Evolutionary conservation across 192 early-diverging fungal species (phyloP), one percentile per base, ranked within the genome.

Genomic region (Phlyctochytrium arcticum): DNA sequence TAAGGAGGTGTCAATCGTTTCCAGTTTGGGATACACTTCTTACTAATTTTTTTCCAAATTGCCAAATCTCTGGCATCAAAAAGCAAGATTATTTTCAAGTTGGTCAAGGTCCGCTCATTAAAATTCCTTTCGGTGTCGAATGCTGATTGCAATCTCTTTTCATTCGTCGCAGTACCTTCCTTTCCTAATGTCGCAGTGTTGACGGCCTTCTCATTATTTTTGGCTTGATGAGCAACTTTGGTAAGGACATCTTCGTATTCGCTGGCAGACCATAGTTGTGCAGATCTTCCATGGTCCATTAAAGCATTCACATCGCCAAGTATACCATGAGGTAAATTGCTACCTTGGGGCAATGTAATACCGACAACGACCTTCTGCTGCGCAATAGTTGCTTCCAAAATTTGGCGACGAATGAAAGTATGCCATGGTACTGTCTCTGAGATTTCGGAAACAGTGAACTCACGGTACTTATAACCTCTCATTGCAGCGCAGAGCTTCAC

Each of bases 221-320:
- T 53, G 27, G 15, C 15, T 19, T 61, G 47, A n/a, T 57, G 60
- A 12, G 32, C 36, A 47, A 55, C 31, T 54, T 61, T 61, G 24
- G 24, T 61, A 53, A 60, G 12, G 17, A 60, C 23, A 60, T 60
- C 58, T 6, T 60, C 58, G 2, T 26, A 60, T 26, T 60, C 58
- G 35, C 17, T 24, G n/a, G 35, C 0, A 8, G 39, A 23, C 58
- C 58, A 60, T 19, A 60, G 29, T 2, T 60, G 58, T 7, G 2
- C n/a, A 9, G 19, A 21, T 2, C 36, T 30, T 17, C 37, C 39
- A 1, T 15, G 32, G 29, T 60, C 58, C 35, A 60, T 8, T 17
- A 60, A 9, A 17, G 58, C 35, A 2, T 44, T 17, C 35, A 60
- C 36, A 46, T 60, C 58, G 10, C 39, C 35, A 34, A 30, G 44